Evolutionary conservation across 2,329 filamentous ascomycete species (phyloP), one percentile per base, ranked within the genome.

Genomic region (Aspergillus vadensis): DNA sequence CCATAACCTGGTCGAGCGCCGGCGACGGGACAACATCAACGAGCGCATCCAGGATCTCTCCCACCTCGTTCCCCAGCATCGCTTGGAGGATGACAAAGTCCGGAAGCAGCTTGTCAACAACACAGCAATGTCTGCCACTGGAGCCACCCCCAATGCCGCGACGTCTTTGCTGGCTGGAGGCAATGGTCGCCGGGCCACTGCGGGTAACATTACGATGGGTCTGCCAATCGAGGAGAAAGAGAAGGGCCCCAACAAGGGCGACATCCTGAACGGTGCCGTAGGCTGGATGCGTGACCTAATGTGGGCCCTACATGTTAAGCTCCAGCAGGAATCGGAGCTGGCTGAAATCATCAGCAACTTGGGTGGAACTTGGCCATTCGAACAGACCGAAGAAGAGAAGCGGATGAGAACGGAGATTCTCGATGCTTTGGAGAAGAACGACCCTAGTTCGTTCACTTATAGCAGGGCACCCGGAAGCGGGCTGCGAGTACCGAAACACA

Each of bases 241-340:
- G 79, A 98, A 98, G 74, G 95, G 95, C 0, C 95, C 95, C 5
- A 98, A 98, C 82, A 99, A 99, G 80, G 95, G 95, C 52, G 95
- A 99, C 70, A 98, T 99, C 61, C 88, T 99, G 69, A 98, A 98
- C 72, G 94, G 95, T 30, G 91, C 94, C 36, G 95, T 98, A 57
- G 92, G 92, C 78, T 99, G 95, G 95, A 97, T 92, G 63, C 88
- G 94, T 64, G 95, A 99, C 79, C 83, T 99, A 55, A 97, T 98
- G 92, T 98, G 95, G 95, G 89, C 96, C 80, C 81, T 97, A 61
- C 88, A 97, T 72, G 84, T 91, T 72, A 96, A 96, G 79, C 84
- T 96, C 66, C 89, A 95, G 73, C 90, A 94, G 73, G 91, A 96
- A 76, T 90, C 96, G 64, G 90, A 97, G 72, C 85, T 98, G 53